Conservation (phyloP, 2,329 filamentous ascomycete species). For the Verticillium longisporum region DNA sequence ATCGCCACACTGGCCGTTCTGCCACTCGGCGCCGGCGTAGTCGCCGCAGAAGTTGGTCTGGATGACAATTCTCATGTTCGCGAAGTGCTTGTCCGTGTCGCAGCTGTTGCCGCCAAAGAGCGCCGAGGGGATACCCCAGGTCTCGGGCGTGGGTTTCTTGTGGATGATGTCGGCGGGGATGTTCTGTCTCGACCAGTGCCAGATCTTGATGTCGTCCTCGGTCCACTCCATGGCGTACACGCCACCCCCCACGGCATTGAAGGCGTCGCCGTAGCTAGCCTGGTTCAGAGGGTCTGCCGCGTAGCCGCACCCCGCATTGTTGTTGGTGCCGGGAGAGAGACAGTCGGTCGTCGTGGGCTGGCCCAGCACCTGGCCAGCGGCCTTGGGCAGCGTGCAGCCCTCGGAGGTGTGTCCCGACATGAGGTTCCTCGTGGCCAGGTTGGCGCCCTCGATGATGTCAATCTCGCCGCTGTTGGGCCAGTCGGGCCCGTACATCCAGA, state of each 20-base stretch:
- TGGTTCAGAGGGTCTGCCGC: constrained; percentile 31
- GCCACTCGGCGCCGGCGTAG: constrained; percentile 53
- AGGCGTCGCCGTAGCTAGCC: constrained; percentile 53
- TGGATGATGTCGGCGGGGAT: constrained; percentile 60
- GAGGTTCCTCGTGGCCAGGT: constrained; percentile 50
- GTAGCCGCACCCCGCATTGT: constrained; percentile 40
- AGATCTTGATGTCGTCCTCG: constrained; percentile 59
- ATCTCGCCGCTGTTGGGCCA: constrained; percentile 62
- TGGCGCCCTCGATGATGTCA: constrained; percentile 66
- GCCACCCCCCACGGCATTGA: constrained; percentile 64
- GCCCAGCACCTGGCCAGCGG: background rate
- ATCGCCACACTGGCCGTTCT: constrained; percentile 27
- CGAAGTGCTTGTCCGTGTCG: constrained; percentile 59
- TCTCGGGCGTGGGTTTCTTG: constrained; percentile 52
- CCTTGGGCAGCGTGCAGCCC: constrained; percentile 3
- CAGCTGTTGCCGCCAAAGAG: constrained; percentile 60
- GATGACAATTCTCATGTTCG: constrained; percentile 63
- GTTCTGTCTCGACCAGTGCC: constrained; percentile 63
- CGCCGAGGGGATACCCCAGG: constrained; percentile 64
- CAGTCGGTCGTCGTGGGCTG: background rate
- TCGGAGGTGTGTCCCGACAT: constrained; percentile 55
- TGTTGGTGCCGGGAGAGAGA: background rate
- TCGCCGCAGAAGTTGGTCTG: constrained; percentile 75
- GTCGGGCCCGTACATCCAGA: constrained; percentile 45
- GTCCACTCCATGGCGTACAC: constrained; percentile 72